Evolutionary conservation across 2,329 filamentous ascomycete species (phyloP), one percentile per base, ranked within the genome.

Genomic region (Cladosporium sp.): DNA sequence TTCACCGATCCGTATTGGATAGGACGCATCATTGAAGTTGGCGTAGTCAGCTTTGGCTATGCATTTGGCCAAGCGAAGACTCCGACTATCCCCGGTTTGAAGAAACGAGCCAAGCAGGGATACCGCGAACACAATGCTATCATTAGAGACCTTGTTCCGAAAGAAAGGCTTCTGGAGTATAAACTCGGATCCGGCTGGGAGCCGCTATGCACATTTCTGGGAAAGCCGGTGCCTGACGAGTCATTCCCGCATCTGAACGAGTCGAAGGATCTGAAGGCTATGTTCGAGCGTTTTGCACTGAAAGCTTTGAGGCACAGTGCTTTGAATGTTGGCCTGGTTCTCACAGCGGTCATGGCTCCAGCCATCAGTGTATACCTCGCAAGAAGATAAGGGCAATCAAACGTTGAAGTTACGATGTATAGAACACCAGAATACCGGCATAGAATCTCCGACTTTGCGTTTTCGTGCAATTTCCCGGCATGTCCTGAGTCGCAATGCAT

Each of bases 191-290:
- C 44, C 3, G 66, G 66, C 16, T 69, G 59, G 59, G 66, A 67
- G 62, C 66, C 68, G 23, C 58, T 69, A 2, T 69, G 68, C 52
- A 31, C 37, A 29, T 68, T 69, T 57, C 50, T 69, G 35, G 62
- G 57, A 26, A 66, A 60, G 44, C 44, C 52, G 4, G 49, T 67
- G 31, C 66, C 52, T n/a, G 14, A 55, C 4, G 52, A 33, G 14
- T 29, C 52, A 11, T 55, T 55, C 14, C 52, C 52, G 26, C 52
- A 55, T 33, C 80, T 83, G 55, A 80, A 82, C 21, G 73, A 83
- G 3, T 84, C 84, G 3, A 78, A 77, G 50, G 74, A 82, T 71
- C 78, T 78, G 64, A 77, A 81, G 64, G 52, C 52, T 35, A 33
- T 55, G 52, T 55, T 55, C 12, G 28, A 55, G 52, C 28, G 52